Conservation (phyloP, 2,329 filamentous ascomycete species). For the Phoma herbarum region DNA sequence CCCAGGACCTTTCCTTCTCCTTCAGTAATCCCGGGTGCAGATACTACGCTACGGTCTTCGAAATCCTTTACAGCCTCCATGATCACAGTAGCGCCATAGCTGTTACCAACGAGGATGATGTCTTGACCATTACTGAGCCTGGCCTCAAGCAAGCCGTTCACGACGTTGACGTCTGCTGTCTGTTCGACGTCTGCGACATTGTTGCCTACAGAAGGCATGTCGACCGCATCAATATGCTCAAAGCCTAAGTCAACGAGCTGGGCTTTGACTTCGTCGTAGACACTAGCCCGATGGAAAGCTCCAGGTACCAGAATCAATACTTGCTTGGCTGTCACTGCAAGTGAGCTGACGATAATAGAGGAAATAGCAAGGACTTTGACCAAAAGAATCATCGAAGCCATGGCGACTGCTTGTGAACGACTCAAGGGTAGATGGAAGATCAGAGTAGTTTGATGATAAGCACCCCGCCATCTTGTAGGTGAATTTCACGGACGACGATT, state of each 20-base stretch:
- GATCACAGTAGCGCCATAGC: constrained; percentile 40
- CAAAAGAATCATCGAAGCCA: not conserved
- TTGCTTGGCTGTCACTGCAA: constrained; percentile 10
- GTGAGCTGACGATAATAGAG: not conserved
- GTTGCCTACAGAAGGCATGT: constrained; percentile 36
- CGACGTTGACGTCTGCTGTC: constrained; percentile 27
- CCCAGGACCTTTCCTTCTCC: constrained; percentile 28
- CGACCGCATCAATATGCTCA: constrained; percentile 21
- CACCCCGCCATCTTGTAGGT: not conserved
- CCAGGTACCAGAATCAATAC: constrained; percentile 23
- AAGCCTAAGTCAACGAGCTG: constrained; percentile 28
- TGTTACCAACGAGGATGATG: constrained; percentile 40
- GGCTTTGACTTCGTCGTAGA: constrained; percentile 30
- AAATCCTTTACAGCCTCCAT: constrained; percentile 37
- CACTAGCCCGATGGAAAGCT: constrained; percentile 34
- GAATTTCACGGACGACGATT: not conserved
- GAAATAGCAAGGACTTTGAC: not conserved
- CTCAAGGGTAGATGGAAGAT: not conserved
- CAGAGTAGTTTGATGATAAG: not conserved
- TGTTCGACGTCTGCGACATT: constrained; percentile 19
- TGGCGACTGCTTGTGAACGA: not conserved
- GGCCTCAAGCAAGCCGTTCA: constrained; percentile 24
- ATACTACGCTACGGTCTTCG: constrained; percentile 1
- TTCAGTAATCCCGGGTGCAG: not conserved
- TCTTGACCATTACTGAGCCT: constrained; percentile 28